A percentile compares a stretch with the other conserved stretches of the same genome.
phyloP scores from a whole-genome alignment of 352 stramenopile genomes.

The Albugo candida region DNA sequence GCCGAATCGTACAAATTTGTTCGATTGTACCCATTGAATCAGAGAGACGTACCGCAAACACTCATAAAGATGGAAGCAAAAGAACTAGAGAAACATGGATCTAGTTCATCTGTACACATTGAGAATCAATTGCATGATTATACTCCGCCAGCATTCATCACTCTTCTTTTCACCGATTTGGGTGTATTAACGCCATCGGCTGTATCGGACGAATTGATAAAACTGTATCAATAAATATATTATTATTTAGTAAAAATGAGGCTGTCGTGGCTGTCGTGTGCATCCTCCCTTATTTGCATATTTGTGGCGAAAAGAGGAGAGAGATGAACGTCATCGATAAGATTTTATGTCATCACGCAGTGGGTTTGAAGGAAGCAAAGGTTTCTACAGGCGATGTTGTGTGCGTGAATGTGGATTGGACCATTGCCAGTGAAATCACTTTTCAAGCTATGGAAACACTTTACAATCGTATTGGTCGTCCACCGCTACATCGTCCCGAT shows the following conservation, averaged over 20 bases:
- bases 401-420: constrained; percentile 64
- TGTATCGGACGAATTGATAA: constrained; percentile 97
- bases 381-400: constrained; percentile 52
- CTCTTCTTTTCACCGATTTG: constrained; percentile 95
- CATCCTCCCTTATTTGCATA: too few relatives aligned
- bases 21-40: constrained; percentile 92
- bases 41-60: constrained; percentile 84
- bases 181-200: constrained; percentile 94
- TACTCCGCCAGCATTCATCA: constrained; percentile 95
- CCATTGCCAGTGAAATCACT: constrained; percentile 54
- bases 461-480: constrained; percentile 51
- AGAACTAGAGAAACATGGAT: constrained; percentile 15
- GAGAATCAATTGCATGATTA: constrained; percentile 90
- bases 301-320: too few relatives aligned
- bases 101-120: constrained; percentile 30
- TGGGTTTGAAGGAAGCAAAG: constrained; percentile 22
- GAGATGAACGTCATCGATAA: constrained; percentile 76
- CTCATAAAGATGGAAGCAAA: constrained; percentile 15
- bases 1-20: constrained; percentile 98
- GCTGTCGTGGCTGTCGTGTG: too few relatives aligned
- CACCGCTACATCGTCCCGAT: constrained; percentile 47
- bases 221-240: constrained; percentile 86
- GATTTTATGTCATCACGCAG: constrained; percentile 57
- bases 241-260: background rate
- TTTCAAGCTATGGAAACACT: constrained; percentile 73